Evolutionary conservation across 1,284 basidiomycete genomes (phyloP).

Genomic region (Rhizoctonia solani): DNA sequence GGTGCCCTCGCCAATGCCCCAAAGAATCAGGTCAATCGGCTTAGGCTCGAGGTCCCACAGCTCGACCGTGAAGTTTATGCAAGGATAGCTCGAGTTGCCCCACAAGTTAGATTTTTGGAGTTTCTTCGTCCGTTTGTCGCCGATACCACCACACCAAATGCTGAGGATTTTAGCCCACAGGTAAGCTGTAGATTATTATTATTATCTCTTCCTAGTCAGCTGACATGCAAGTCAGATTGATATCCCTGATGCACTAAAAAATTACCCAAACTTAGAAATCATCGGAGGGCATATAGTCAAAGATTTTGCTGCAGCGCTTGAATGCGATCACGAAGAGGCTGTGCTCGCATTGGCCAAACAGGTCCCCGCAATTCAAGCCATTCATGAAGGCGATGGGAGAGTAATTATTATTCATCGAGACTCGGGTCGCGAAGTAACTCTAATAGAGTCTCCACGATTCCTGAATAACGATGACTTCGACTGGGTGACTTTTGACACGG

Average conservation of each 20-base stretch:
- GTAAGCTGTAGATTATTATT: neutral
- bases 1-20: neutral
- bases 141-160: neutral
- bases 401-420: neutral
- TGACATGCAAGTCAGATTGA: neutral
- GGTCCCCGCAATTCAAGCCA: neutral
- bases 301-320: neutral
- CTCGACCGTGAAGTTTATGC: slow-evolving; percentile 1
- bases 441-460: neutral
- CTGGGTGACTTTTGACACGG: slow-evolving; percentile 7
- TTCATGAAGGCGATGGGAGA: neutral
- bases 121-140: neutral
- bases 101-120: neutral
- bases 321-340: neutral
- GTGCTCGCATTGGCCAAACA: neutral
- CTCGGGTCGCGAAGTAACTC: neutral
- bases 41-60: slow-evolving; percentile 7
- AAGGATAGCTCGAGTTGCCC: neutral
- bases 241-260: slow-evolving; percentile 8
- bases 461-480: slow-evolving; percentile 7
- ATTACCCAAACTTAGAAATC: neutral
- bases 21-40: neutral
- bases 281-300: neutral
- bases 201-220: neutral
- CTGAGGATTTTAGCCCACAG: neutral